Conservation (phyloP, 1,284 basidiomycete species). For the Leccinum fallax region DNA sequence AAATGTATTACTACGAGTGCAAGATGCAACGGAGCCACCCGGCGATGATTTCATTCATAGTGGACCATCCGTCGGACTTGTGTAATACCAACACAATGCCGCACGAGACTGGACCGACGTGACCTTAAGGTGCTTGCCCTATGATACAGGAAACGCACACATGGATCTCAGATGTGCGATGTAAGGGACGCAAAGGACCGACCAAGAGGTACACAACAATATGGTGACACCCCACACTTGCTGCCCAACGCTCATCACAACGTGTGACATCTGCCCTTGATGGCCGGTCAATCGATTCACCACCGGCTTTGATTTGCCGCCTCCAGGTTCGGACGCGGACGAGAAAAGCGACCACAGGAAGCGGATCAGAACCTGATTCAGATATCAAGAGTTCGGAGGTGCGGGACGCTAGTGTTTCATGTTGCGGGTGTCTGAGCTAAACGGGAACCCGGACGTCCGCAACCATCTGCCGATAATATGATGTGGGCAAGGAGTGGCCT, state of each 20-base stretch:
- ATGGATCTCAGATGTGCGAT: background rate
- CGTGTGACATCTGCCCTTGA: slow-evolving; percentile 94
- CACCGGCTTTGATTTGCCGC: slow-evolving; percentile 79
- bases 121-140: slow-evolving; percentile 87
- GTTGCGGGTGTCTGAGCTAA: slow-evolving; percentile 18
- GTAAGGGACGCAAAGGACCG: background rate
- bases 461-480: slow-evolving; percentile 53
- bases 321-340: slow-evolving; percentile 37
- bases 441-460: background rate
- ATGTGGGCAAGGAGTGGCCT: slow-evolving; percentile 92
- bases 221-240: slow-evolving; percentile 86
- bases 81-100: too few relatives aligned
- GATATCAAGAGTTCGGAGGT: slow-evolving; percentile 78
- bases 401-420: slow-evolving; percentile 46
- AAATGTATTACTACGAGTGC: too few relatives aligned
- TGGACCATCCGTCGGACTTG: too few relatives aligned
- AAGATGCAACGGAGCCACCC: too few relatives aligned
- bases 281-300: slow-evolving; percentile 90
- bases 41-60: too few relatives aligned
- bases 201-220: slow-evolving; percentile 81
- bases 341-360: slow-evolving; percentile 89
- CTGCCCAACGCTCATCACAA: slow-evolving; percentile 90
- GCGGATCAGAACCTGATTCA: slow-evolving; percentile 87
- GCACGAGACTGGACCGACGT: slow-evolving; percentile 68
- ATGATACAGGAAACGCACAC: too few relatives aligned